phyloP scores from a whole-genome alignment of 768 basidiomycete species.

The Podaxis carcinomalis region DNA sequence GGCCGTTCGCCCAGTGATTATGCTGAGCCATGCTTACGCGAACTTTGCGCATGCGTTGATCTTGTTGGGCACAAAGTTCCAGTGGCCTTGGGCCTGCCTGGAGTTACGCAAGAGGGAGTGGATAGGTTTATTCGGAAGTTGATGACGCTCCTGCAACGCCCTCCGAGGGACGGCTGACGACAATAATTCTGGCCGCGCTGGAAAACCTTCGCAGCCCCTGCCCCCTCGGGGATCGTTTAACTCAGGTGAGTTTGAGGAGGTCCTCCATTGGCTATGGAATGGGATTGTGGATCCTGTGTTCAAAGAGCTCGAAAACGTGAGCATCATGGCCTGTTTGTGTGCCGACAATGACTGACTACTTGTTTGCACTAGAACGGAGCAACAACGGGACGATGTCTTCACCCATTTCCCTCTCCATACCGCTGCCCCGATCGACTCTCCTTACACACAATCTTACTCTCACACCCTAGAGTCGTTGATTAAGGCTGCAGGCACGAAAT shows the following conservation, averaged over 20 bases:
- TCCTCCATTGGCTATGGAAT: neutral
- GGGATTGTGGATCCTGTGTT: neutral
- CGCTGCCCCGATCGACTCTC: neutral
- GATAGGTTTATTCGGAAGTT: neutral
- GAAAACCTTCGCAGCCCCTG: neutral
- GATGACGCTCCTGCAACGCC: neutral
- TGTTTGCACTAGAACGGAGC: neutral
- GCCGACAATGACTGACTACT: neutral
- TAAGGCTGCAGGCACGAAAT: neutral
- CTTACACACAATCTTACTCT: neutral
- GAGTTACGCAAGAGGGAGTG: neutral
- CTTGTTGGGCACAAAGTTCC: neutral
- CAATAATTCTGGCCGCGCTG: neutral
- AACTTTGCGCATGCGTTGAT: neutral
- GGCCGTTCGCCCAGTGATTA: neutral
- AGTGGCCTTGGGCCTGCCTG: neutral
- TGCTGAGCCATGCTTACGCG: neutral
- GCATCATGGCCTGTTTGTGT: too few relatives aligned
- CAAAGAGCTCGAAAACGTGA: neutral
- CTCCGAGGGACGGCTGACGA: neutral
- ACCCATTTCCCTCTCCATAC: neutral
- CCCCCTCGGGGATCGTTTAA: neutral
- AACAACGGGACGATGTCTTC: neutral
- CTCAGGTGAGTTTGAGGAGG: neutral
- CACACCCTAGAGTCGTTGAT: neutral